Evolutionary conservation across 805 yeast species (phyloP), one percentile per base, ranked within the genome.

Genomic region (Ogataea philodendri): DNA sequence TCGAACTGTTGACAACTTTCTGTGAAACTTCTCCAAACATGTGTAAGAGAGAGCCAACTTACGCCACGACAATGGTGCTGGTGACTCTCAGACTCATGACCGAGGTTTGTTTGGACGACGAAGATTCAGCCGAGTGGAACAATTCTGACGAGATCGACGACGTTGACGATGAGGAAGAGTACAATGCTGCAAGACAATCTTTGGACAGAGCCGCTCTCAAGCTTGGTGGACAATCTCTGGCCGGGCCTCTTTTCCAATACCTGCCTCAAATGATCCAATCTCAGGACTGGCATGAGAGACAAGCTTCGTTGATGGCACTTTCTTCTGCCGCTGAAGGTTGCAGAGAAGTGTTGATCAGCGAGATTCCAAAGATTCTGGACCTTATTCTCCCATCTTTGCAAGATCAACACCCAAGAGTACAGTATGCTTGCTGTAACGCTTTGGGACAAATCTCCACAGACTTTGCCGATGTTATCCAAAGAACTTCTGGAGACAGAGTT

Each of bases 311-410:
- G 37, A 93, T 93, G 97, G 97, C 97, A 0, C 67, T 93, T 17
- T 88, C 97, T 0, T 81, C 96, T 5, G 96, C 95, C 15, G 97
- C 97, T 24, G 98, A 93, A 66, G 98, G 98, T 33, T 90, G 97
- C 63, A 73, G 86, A 31, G 97, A 89, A 48, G 87, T 84, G 9
- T 70, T 93, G 62, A 82, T 85, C 30, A 67, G 75, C 20, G 96
- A 88, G 57, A 83, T 87, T 31, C 84, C 88, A 41, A 78, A 76
- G 52, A 77, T 93, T 29, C 66, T 93, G 47, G 94, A 85, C 51
- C 71, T 90, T 77, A 80, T 93, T 21, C 59, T 87, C 49, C 97
- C 97, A 3, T 68, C 83, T n/a, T 68, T 93, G 44, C 69, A 77
- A 32, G 97, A 93, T 61, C 75, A 76, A 4, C 97, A 93, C 55